phyloP scores from a whole-genome alignment of 1,139 yeast species.

The Magnusiomyces tetraspermus region DNA sequence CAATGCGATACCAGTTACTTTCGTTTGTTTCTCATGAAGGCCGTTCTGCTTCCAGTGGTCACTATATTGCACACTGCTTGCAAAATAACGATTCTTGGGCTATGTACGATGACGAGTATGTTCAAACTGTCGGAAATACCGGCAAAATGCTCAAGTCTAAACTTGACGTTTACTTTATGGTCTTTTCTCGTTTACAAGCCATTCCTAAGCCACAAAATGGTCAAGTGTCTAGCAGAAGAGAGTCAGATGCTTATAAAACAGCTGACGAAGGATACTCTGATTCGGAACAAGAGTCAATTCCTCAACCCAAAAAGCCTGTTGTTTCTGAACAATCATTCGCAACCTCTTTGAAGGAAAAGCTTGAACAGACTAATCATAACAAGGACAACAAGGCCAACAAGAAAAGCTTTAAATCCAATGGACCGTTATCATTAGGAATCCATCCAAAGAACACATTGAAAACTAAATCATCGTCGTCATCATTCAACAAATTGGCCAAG shows the following conservation, averaged over 20 bases:
- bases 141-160: conserved; percentile 60
- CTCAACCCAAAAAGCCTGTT: too few species aligned
- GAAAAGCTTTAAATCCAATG: neutral
- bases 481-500: neutral
- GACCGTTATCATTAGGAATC: neutral
- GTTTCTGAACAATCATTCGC: too few species aligned
- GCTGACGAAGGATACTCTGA: too few species aligned
- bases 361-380: too few species aligned
- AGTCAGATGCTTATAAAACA: too few species aligned
- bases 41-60: conserved; percentile 85
- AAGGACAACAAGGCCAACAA: neutral
- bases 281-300: too few species aligned
- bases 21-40: conserved; percentile 93
- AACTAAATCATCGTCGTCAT: neutral
- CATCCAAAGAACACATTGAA: neutral
- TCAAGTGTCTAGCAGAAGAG: too few species aligned
- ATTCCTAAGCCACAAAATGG: neutral
- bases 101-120: conserved; percentile 86
- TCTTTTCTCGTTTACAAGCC: conserved; percentile 45
- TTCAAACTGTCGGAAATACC: conserved; percentile 62
- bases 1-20: conserved; percentile 61
- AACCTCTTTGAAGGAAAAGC: too few species aligned
- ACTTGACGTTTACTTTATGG: conserved; percentile 70
- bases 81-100: conserved; percentile 86
- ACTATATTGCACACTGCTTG: conserved; percentile 80